A percentile compares a stretch with the other conserved stretches of the same genome.
phyloP scores from a whole-genome alignment of 2,329 filamentous ascomycete species.

The Pestalotiopsis sp. region DNA sequence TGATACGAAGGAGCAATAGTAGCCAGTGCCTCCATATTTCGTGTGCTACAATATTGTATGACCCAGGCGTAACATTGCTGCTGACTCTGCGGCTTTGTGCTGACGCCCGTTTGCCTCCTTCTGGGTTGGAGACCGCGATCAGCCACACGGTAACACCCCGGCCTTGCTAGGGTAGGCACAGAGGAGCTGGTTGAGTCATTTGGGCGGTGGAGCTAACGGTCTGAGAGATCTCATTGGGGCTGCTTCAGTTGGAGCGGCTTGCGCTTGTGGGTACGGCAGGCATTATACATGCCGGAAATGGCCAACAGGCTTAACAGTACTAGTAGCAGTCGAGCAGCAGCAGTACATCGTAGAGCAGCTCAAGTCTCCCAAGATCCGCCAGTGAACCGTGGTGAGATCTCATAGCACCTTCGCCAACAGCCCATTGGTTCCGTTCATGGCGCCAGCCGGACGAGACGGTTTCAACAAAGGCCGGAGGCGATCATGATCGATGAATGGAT shows the following conservation, averaged over 20 bases:
- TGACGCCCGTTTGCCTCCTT: background rate
- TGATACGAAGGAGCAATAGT: background rate
- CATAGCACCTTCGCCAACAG: background rate
- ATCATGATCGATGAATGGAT: background rate
- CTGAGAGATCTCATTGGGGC: constrained; percentile 1
- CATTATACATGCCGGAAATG: constrained; percentile 1
- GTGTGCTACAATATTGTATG: background rate
- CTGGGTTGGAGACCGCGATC: constrained; percentile 1
- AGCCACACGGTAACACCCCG: background rate
- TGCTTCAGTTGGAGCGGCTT: background rate
- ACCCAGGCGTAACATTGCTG: background rate
- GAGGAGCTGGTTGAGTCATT: constrained; percentile 3
- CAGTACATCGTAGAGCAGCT: no score
- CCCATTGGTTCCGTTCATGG: background rate
- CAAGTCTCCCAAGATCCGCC: background rate
- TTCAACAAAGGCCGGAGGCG: background rate
- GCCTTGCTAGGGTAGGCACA: background rate
- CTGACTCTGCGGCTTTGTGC: background rate
- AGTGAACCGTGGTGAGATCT: background rate
- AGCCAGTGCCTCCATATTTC: background rate
- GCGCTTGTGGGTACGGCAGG: background rate
- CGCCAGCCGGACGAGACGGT: background rate
- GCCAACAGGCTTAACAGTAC: background rate
- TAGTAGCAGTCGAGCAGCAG: no score
- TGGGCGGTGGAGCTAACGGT: background rate